Evolutionary conservation across 805 yeast genomes (phyloP), one percentile per base, ranked within the genome.

Genomic region (Metschnikowia noctiluminum): DNA sequence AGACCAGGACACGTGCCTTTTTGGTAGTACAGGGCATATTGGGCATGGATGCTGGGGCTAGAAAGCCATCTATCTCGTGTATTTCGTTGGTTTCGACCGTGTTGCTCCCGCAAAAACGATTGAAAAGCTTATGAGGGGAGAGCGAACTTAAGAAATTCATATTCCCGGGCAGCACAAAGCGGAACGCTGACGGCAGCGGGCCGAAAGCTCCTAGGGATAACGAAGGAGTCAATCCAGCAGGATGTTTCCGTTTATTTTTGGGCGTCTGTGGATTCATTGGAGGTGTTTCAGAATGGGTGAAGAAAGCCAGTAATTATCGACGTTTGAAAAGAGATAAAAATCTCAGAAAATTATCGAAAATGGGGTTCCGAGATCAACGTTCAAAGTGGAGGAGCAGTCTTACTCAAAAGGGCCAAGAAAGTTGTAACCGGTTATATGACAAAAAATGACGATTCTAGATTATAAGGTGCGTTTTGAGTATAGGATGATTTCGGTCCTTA

Each of bases 101-200:
- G 37, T 16, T 27, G 11, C 21, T 12, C 37, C 40, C 42, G 30
- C 46, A 39, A 16, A 47, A 43, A 7, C 41, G 35, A 13, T n/a
- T 42, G 40, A 69, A 61, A 46, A 69, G 62, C 40, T 66, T 56
- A 41, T 65, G 71, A 1, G 75, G 74, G 11, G 74, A 69, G 7
- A 65, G 55, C n/a, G 65, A 50, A 42, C 56, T 56, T 21, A 68
- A 52, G 16, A 61, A 40, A 47, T 59, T 57, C 39, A 57, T 30
- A 38, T 52, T 55, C 32, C 68, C 45, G 7, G 76, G 76, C 10
- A 74, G 65, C 43, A 64, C 58, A 53, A 71, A 67, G 35, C 64
- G 69, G 55, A 71, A 69, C 9, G 35, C 28, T n/a, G 74, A 68
- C 12, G 77, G 76, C 73, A 68, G 74, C 43, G 71, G 68, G 35